Evolutionary conservation across 306 rosid genomes (phyloP).

Genomic region (Vachellia collinsii): DNA sequence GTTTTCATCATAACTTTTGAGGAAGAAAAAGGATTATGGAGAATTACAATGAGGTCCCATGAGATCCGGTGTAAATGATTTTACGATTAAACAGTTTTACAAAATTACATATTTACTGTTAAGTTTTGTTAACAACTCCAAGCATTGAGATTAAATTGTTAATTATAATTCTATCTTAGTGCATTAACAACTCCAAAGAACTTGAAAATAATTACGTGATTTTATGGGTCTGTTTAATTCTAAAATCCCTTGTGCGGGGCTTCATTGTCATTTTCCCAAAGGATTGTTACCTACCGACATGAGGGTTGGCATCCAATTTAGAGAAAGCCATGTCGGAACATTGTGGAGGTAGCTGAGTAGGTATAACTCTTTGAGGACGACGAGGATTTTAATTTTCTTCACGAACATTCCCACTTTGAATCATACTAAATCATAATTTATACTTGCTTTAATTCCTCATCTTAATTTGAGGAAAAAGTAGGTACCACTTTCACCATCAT

Average conservation of each 20-base stretch:
- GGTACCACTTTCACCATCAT: background rate
- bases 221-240: too few relatives aligned
- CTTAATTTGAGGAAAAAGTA: conserved; percentile 4
- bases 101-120: too few relatives aligned
- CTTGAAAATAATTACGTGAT: too few relatives aligned
- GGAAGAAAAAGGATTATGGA: background rate
- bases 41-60: too few relatives aligned
- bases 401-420: background rate
- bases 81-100: too few relatives aligned
- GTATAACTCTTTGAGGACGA: background rate
- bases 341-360: background rate
- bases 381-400: background rate
- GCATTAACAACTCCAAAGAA: too few relatives aligned
- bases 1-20: background rate
- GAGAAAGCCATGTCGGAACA: background rate
- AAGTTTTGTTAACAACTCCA: too few relatives aligned
- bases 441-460: background rate
- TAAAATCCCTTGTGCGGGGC: too few relatives aligned
- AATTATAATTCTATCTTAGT: too few relatives aligned
- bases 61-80: too few relatives aligned
- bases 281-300: conserved; percentile 18
- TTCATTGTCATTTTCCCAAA: too few relatives aligned
- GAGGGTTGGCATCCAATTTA: conserved; percentile 21
- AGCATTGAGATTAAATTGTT: too few relatives aligned
- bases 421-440: background rate